A percentile compares a stretch with the other conserved stretches of the same genome.
phyloP scores from a whole-genome alignment of 202 grass and related monocot genomes.

The Saccharum hybrid region DNA sequence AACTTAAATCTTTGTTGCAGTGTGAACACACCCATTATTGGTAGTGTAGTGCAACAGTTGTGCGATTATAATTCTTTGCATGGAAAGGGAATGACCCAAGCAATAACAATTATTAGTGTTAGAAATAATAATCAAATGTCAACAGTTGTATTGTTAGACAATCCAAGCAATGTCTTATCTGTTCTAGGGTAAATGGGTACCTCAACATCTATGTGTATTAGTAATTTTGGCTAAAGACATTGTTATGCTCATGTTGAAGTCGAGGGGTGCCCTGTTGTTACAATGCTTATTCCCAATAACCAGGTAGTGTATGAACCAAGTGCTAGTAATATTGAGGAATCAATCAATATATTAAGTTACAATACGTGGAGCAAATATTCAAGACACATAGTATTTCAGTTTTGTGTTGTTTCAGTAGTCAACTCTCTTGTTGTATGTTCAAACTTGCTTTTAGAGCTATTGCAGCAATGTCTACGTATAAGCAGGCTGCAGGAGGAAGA shows the following conservation, averaged over 20 bases:
- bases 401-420: not conserved
- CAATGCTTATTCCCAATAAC: not conserved
- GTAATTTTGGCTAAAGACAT: not conserved
- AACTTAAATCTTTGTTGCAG: not conserved
- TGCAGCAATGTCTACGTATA: not conserved
- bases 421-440: not conserved
- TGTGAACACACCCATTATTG: not conserved
- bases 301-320: not conserved
- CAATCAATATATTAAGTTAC: not conserved
- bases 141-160: not conserved
- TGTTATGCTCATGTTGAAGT: slow-evolving; percentile 16
- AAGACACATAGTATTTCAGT: not conserved
- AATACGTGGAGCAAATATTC: not conserved
- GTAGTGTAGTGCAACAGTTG: not conserved
- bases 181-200: not conserved
- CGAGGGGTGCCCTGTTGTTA: not conserved
- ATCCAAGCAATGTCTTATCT: not conserved
- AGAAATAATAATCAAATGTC: not conserved
- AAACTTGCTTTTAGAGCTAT: slow-evolving; percentile 12
- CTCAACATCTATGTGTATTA: not conserved
- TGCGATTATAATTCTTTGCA: not conserved
- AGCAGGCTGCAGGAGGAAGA: not conserved
- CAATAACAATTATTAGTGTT: not conserved
- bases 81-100: not conserved
- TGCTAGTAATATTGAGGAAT: not conserved